Conservation (phyloP, 2,329 filamentous ascomycete species). For the Colletotrichum abscissum region DNA sequence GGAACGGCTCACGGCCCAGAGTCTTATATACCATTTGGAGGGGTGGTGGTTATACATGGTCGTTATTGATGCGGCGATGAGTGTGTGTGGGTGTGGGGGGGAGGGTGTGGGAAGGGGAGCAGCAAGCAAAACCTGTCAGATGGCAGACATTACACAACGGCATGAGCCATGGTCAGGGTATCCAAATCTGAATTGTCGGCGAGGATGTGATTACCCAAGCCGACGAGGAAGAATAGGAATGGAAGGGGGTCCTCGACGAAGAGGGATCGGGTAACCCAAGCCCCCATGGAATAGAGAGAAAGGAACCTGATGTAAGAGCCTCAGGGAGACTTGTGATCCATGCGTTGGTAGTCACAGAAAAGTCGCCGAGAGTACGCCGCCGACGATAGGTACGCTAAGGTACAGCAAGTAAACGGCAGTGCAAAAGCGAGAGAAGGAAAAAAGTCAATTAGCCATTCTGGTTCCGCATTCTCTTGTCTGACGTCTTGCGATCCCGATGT, state of each 20-base stretch:
- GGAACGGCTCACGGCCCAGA: constrained; percentile 11
- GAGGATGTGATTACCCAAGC: neutral
- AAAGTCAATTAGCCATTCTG: neutral
- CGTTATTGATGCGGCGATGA: neutral
- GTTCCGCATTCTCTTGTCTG: neutral
- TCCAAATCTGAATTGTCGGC: neutral
- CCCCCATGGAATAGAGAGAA: neutral
- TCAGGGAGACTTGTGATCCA: neutral
- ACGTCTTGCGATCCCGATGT: neutral
- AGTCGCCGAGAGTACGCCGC: constrained; percentile 23
- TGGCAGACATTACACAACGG: constrained; percentile 2
- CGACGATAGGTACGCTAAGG: neutral
- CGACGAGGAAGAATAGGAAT: constrained; percentile 9
- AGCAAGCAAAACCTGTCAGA: neutral
- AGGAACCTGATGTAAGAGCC: neutral
- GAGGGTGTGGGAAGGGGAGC: neutral
- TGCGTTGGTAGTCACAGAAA: neutral
- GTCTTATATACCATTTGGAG: constrained; percentile 27
- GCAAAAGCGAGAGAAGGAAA: neutral
- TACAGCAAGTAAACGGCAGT: neutral
- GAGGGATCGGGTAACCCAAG: constrained; percentile 25
- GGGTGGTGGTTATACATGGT: neutral
- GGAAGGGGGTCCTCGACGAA: constrained; percentile 16
- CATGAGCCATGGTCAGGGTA: neutral
- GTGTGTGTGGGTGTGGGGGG: neutral